These are phyloP conservation scores for Gillenia trifoliata DNA, from an alignment of 306 rosid species.

Conservation along the genomic window DNA sequence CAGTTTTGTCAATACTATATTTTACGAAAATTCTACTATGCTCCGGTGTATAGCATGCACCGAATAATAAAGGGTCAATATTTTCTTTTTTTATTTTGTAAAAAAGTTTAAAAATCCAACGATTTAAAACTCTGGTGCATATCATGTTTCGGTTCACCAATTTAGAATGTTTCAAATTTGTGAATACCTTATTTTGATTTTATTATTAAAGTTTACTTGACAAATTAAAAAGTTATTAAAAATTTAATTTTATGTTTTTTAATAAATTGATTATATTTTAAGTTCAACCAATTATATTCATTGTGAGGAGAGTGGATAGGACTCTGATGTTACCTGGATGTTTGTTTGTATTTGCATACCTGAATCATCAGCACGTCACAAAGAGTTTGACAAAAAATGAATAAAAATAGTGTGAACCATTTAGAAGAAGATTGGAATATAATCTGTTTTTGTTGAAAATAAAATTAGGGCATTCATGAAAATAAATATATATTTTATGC, in stretches of 20 bases:
- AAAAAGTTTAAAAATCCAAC: background rate
- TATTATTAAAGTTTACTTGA: background rate
- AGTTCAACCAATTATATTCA: constrained; percentile 15
- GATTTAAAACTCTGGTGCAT: too few species aligned
- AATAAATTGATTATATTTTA: background rate
- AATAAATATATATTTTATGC: constrained; percentile 1
- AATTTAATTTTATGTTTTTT: too few species aligned
- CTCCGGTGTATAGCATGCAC: too few species aligned
- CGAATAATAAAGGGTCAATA: background rate
- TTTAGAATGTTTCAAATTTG: background rate
- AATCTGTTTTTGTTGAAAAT: background rate
- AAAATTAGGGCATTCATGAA: background rate
- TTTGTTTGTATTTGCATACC: background rate
- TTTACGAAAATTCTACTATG: background rate
- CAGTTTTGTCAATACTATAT: constrained; percentile 7
- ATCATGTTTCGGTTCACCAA: background rate
- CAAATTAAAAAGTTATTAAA: too few species aligned
- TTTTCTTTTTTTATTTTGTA: too few species aligned
- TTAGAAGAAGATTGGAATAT: background rate
- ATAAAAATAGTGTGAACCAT: background rate
- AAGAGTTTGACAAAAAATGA: background rate
- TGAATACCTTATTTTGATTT: constrained; percentile 7
- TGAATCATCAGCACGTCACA: background rate
- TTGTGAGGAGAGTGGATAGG: background rate
- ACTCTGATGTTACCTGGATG: background rate